Evolutionary conservation across 1,284 basidiomycete genomes (phyloP).

Genomic region (Irpex sp.): DNA sequence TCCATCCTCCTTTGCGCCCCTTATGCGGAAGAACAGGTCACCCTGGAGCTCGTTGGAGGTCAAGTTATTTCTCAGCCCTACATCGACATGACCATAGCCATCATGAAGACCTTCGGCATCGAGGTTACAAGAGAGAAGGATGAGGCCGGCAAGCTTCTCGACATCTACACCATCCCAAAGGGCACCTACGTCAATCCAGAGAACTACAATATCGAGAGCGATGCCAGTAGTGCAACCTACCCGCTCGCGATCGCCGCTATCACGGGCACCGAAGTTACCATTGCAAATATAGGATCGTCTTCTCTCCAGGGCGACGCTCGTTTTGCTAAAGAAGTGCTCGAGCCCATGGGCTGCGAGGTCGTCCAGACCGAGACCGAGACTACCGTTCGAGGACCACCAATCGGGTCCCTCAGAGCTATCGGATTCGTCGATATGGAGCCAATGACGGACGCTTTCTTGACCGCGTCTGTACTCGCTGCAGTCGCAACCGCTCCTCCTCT

Average conservation of each 20-base stretch:
- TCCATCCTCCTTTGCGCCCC: conserved; percentile 96
- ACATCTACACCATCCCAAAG: conserved; percentile 88
- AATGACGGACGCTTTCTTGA: conserved; percentile 99
- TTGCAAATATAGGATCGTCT: conserved; percentile 86
- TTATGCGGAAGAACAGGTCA: conserved; percentile 81
- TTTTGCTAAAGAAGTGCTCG: conserved; percentile 91
- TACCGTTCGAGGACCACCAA: conserved; percentile 88
- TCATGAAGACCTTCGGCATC: conserved; percentile 96
- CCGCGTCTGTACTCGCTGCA: conserved; percentile 88
- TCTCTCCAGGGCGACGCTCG: conserved; percentile 96
- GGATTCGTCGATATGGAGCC: conserved; percentile 96
- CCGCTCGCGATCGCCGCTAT: conserved; percentile 96
- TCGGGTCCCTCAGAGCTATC: conserved; percentile 79
- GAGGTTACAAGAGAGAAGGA: conserved; percentile 73
- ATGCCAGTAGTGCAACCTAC: conserved; percentile 96
- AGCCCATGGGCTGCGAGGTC: conserved; percentile 93
- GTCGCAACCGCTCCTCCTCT: conserved; percentile 62
- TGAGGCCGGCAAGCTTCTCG: conserved; percentile 55
- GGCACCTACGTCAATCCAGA: conserved; percentile 78
- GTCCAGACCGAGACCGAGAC: conserved; percentile 87
- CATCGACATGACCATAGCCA: conserved; percentile 99
- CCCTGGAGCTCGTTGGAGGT: conserved; percentile 88
- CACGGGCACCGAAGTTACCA: conserved; percentile 92
- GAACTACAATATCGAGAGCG: conserved; percentile 90
- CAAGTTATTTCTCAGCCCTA: conserved; percentile 98